Percentiles rank a stretch among this genome's conserved stretches.
phyloP scores from a whole-genome alignment of 495 filamentous ascomycete species.

The Neurospora intermedia region DNA sequence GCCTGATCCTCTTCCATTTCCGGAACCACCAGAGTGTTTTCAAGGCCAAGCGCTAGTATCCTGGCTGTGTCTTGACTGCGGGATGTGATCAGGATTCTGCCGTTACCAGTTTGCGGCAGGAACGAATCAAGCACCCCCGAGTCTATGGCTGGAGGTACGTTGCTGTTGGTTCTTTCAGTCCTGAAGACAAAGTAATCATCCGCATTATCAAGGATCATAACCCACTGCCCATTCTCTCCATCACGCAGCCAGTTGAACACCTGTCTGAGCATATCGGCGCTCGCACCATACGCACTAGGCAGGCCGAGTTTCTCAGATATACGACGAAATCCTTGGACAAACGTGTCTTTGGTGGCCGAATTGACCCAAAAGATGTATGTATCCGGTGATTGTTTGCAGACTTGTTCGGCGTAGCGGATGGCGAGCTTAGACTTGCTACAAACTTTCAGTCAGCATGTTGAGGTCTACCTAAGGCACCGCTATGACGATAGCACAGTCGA shows the following conservation, averaged over 20 bases:
- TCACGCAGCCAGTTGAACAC: slow-evolving; percentile 1
- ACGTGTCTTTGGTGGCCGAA: slow-evolving; percentile 28
- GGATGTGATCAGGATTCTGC: slow-evolving; percentile 1
- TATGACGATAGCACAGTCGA: too few species aligned
- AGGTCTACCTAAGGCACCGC: too few species aligned
- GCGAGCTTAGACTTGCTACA: neutral
- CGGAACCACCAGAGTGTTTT: neutral
- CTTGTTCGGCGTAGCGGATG: neutral
- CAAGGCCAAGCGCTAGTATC: neutral
- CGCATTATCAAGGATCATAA: slow-evolving; percentile 36
- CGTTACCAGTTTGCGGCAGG: neutral
- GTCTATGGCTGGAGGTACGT: neutral
- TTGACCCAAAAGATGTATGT: slow-evolving; percentile 44
- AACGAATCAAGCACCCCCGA: neutral
- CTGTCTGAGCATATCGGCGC: neutral
- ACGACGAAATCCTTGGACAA: slow-evolving; percentile 28
- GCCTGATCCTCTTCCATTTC: neutral
- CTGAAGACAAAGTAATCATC: slow-evolving; percentile 19
- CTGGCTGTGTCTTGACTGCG: neutral
- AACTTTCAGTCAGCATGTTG: neutral
- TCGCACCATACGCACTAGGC: neutral
- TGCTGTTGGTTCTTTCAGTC: neutral
- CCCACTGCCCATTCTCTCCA: slow-evolving; percentile 22
- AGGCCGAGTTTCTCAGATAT: neutral
- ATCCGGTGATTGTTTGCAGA: neutral